Evolutionary conservation across 179 eudicot genomes (phyloP).

Genomic region (Beta corolliflora): DNA sequence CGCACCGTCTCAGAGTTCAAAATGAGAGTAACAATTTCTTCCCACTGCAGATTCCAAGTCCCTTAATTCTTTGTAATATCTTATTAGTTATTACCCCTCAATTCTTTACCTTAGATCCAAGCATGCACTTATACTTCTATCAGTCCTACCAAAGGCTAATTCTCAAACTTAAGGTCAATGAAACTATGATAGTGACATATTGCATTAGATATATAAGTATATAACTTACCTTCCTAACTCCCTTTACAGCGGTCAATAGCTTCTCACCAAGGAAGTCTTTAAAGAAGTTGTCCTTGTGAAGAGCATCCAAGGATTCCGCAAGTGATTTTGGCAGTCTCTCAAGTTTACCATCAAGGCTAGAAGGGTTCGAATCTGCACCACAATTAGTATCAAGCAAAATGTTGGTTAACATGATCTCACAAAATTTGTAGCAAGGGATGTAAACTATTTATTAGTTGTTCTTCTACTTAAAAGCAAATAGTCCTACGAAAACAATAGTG

Average conservation of each 20-base stretch:
- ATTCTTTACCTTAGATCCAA: not conserved
- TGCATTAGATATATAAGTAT: not conserved
- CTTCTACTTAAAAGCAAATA: not conserved
- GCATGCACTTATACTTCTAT: not conserved
- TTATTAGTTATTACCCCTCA: not conserved
- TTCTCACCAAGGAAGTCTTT: constrained; percentile 65
- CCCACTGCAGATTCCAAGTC: no score
- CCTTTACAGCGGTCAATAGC: constrained; percentile 67
- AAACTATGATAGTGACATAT: not conserved
- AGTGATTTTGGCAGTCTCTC: constrained; percentile 70
- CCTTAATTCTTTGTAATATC: no score
- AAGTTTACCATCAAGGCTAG: constrained; percentile 50
- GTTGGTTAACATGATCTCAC: not conserved
- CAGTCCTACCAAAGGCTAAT: not conserved
- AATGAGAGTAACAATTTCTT: no score
- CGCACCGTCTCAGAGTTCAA: no score
- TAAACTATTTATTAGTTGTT: not conserved
- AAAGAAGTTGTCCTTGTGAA: constrained; percentile 60
- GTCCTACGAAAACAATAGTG: no score
- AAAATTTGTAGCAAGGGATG: not conserved
- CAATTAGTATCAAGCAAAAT: constrained; percentile 7
- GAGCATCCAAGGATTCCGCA: constrained; percentile 74
- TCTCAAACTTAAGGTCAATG: not conserved
- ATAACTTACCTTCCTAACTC: constrained; percentile 69
- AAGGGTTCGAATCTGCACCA: constrained; percentile 77